Conservation (phyloP, 306 rosid genomes). For the Acmispon strigosus region DNA sequence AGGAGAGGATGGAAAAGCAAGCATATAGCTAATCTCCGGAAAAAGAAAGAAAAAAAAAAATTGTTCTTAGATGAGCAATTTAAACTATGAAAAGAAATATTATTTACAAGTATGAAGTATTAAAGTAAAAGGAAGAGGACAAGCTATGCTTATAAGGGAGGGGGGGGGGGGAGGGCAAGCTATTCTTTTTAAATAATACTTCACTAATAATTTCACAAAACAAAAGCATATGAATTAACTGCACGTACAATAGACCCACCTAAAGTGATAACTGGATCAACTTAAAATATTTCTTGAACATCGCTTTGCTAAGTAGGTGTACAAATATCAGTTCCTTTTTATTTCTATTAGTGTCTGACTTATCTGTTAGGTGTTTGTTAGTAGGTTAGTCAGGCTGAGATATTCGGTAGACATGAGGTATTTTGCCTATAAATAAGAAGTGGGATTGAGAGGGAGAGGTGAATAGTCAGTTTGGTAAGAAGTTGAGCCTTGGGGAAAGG, state of each 20-base stretch:
- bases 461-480: too few relatives aligned
- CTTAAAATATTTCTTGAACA: background rate
- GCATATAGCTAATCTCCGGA: background rate
- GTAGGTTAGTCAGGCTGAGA: too few relatives aligned
- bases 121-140: background rate
- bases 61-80: background rate
- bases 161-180: background rate
- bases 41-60: background rate
- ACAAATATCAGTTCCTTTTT: background rate
- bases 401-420: too few relatives aligned
- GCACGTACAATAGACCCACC: background rate
- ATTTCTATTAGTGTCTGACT: background rate
- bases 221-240: background rate
- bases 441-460: too few relatives aligned
- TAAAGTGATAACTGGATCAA: background rate
- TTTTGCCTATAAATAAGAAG: too few relatives aligned
- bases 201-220: background rate
- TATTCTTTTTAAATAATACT: background rate
- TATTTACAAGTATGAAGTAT: too few relatives aligned
- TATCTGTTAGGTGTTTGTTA: too few relatives aligned
- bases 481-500: too few relatives aligned
- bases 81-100: background rate
- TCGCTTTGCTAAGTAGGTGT: background rate
- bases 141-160: background rate
- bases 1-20: too few relatives aligned